Percentiles rank a stretch among this genome's conserved stretches.
Evolutionary conservation across 108 stramenopile genomes (phyloP).

Genomic region (Nitzschia sp.): DNA sequence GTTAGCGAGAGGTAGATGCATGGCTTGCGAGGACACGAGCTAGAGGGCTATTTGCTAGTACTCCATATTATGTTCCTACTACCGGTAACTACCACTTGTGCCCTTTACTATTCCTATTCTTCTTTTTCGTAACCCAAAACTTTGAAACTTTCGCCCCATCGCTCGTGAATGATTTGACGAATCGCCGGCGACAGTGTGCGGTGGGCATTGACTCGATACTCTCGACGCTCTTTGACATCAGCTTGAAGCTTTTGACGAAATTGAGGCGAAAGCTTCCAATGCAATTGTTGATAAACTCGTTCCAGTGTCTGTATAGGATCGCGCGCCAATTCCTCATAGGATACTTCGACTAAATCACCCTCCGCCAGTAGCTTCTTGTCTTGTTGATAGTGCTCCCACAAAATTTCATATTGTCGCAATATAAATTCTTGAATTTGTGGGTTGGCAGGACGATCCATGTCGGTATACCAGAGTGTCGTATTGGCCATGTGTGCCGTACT

Average conservation of each 20-base stretch:
- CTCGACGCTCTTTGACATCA: slow-evolving; percentile 1
- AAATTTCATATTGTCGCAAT: slow-evolving; percentile 45
- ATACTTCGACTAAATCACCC: slow-evolving; percentile 30
- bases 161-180: slow-evolving; percentile 17
- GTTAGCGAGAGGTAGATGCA: too few species aligned
- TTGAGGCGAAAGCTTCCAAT: slow-evolving; percentile 10
- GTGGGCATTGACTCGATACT: slow-evolving; percentile 29
- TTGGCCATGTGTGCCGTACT: slow-evolving; percentile 50
- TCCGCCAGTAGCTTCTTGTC: slow-evolving; percentile 12
- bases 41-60: too few species aligned
- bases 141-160: slow-evolving; percentile 43
- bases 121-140: slow-evolving; percentile 30
- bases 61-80: too few species aligned
- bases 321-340: slow-evolving; percentile 39
- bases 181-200: slow-evolving; percentile 5
- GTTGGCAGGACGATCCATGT: slow-evolving; percentile 27
- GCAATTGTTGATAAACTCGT: slow-evolving; percentile 30
- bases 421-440: slow-evolving; percentile 46
- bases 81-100: too few species aligned
- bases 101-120: too few species aligned
- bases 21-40: too few species aligned
- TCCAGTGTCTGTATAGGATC: slow-evolving; percentile 29
- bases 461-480: slow-evolving; percentile 53
- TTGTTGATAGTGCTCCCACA: slow-evolving; percentile 38
- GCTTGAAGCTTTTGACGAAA: slow-evolving; percentile 1